A percentile compares a stretch with the other conserved stretches of the same genome.
phyloP scores from a whole-genome alignment of 1,284 basidiomycete species.

The Austroboletus niveus region DNA sequence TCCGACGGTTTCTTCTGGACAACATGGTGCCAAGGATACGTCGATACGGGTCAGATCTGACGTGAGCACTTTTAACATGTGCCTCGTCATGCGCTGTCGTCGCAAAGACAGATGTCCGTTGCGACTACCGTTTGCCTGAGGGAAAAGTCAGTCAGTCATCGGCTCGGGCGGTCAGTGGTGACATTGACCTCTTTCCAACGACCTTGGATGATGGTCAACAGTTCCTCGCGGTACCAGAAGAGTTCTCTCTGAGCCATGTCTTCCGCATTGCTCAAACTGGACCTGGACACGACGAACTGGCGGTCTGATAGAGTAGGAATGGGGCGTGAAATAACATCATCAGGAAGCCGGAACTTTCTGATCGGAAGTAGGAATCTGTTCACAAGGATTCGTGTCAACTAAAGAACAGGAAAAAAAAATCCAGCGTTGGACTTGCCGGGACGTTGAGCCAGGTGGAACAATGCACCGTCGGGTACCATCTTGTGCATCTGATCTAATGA shows the following conservation, averaged over 20 bases:
- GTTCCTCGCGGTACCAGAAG: slow-evolving; percentile 93
- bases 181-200: slow-evolving; percentile 78
- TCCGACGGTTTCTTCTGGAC: slow-evolving; percentile 29
- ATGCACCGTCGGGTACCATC: slow-evolving; percentile 51
- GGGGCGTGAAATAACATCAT: slow-evolving; percentile 55
- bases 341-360: slow-evolving; percentile 61
- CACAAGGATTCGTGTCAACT: slow-evolving; percentile 4
- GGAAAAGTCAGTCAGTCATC: slow-evolving; percentile 1
- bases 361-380: slow-evolving; percentile 78
- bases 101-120: slow-evolving; percentile 74
- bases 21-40: slow-evolving; percentile 48
- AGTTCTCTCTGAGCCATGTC: slow-evolving; percentile 66
- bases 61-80: slow-evolving; percentile 74
- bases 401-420: slow-evolving; percentile 1
- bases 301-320: slow-evolving; percentile 85
- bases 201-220: slow-evolving; percentile 68
- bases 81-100: slow-evolving; percentile 68
- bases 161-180: neutral
- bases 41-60: slow-evolving; percentile 60
- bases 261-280: slow-evolving; percentile 58
- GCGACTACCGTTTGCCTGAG: slow-evolving; percentile 72
- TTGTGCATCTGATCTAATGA: slow-evolving; percentile 37
- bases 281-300: slow-evolving; percentile 90
- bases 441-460: slow-evolving; percentile 82
- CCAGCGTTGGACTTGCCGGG: slow-evolving; percentile 50